phyloP scores from a whole-genome alignment of 108 stramenopile species.

The Ochromonas danica region DNA sequence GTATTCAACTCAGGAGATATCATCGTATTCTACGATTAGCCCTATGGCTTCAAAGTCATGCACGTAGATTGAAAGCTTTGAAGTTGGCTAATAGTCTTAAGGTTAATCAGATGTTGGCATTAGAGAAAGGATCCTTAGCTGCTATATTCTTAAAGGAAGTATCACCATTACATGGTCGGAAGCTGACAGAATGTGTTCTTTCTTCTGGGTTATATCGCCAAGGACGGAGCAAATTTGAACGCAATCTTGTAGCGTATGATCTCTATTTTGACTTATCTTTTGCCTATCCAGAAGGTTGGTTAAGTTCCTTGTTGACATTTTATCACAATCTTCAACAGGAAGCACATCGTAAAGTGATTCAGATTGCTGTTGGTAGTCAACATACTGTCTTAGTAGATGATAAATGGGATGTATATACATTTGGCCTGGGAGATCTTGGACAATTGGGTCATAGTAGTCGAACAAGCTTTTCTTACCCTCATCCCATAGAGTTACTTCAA shows the following conservation, averaged over 20 bases:
- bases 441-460: constrained; percentile 28
- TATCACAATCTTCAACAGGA: background rate
- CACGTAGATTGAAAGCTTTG: background rate
- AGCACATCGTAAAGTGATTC: background rate
- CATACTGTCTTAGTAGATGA: constrained; percentile 26
- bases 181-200: background rate
- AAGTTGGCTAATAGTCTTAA: background rate
- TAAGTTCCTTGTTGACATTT: background rate
- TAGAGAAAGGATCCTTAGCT: background rate
- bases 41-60: background rate
- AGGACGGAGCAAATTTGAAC: background rate
- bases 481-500: background rate
- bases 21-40: background rate
- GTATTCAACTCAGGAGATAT: background rate
- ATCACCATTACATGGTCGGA: background rate
- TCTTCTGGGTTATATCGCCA: background rate
- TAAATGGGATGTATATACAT: background rate
- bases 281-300: constrained; percentile 26
- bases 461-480: background rate
- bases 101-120: background rate
- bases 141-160: background rate
- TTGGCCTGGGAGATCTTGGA: constrained; percentile 23
- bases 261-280: constrained; percentile 4
- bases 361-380: constrained; percentile 2
- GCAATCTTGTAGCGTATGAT: constrained; percentile 9